Conservation (phyloP, 495 filamentous ascomycete genomes). For the Tirmania nivea region DNA sequence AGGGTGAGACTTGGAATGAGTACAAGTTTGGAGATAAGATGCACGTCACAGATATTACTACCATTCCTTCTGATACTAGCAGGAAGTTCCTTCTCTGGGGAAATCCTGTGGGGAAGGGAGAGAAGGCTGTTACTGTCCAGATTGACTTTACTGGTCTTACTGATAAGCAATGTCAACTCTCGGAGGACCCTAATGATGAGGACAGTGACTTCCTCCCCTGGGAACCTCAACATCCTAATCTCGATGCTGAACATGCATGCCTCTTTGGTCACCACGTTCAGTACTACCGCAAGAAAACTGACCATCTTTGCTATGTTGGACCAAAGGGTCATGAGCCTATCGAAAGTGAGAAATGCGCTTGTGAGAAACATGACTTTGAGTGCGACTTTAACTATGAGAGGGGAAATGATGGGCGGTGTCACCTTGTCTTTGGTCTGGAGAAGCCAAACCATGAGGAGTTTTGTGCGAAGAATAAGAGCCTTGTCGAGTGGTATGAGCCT, state of each 20-base stretch:
- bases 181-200: slow-evolving; percentile 37
- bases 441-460: slow-evolving; percentile 40
- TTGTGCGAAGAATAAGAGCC: slow-evolving; percentile 45
- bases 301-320: slow-evolving; percentile 58
- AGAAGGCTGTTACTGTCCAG: slow-evolving; percentile 44
- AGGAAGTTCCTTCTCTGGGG: slow-evolving; percentile 84
- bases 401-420: slow-evolving; percentile 50
- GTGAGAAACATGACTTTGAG: slow-evolving; percentile 71
- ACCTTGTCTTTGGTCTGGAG: slow-evolving; percentile 44
- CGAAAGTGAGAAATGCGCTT: slow-evolving; percentile 55
- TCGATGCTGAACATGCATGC: slow-evolving; percentile 43
- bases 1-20: slow-evolving; percentile 51
- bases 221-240: slow-evolving; percentile 53
- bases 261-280: slow-evolving; percentile 78
- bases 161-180: slow-evolving; percentile 41
- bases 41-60: slow-evolving; percentile 54
- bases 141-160: slow-evolving; percentile 69
- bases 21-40: slow-evolving; percentile 49
- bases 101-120: slow-evolving; percentile 25
- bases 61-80: slow-evolving; percentile 69
- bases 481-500: slow-evolving; percentile 51
- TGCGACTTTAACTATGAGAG: slow-evolving; percentile 92
- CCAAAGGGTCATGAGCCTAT: slow-evolving; percentile 43
- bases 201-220: slow-evolving; percentile 63
- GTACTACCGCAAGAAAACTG: slow-evolving; percentile 70